Percentiles rank a stretch among this genome's conserved stretches.
phyloP scores from a whole-genome alignment of 768 basidiomycete species.

The Lepiota venenata region DNA sequence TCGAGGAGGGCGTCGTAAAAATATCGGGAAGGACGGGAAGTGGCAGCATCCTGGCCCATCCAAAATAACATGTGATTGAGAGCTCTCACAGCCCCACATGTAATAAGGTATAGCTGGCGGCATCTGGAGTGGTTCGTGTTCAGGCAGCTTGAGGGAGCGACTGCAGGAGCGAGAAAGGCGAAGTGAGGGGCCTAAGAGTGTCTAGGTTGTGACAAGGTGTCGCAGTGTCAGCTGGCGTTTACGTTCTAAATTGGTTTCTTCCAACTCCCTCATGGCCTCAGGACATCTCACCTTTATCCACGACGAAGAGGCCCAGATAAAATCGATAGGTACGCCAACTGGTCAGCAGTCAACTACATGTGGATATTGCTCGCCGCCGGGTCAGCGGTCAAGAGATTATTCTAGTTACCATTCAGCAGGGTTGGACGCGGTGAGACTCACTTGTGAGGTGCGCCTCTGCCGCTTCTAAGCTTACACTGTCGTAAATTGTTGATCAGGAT shows the following conservation, averaged over 20 bases:
- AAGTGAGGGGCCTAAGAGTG: too few species aligned
- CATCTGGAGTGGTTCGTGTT: too few species aligned
- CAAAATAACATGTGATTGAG: too few species aligned
- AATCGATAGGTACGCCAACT: slow-evolving; percentile 36
- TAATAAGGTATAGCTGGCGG: too few species aligned
- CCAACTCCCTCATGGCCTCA: background rate
- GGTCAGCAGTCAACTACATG: slow-evolving; percentile 42
- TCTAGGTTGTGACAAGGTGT: too few species aligned
- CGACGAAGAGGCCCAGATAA: slow-evolving; percentile 16
- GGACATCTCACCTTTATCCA: slow-evolving; percentile 2
- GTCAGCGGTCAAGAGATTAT: slow-evolving; percentile 34
- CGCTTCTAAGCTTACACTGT: background rate
- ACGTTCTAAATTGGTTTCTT: background rate
- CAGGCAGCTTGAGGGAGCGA: background rate
- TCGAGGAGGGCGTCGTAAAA: too few species aligned
- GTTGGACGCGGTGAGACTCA: slow-evolving; percentile 46
- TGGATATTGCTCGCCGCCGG: slow-evolving; percentile 65
- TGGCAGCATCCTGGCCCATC: too few species aligned
- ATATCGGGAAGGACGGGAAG: too few species aligned
- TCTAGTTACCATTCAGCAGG: slow-evolving; percentile 48
- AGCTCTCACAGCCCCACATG: too few species aligned
- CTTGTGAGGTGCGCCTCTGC: slow-evolving; percentile 43
- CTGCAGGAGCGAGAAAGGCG: too few species aligned
- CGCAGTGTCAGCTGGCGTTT: too few species aligned
- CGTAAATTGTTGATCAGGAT: background rate